Evolutionary conservation across 2,329 filamentous ascomycete species (phyloP), one percentile per base, ranked within the genome.

Genomic region (Aspergillus texensis): DNA sequence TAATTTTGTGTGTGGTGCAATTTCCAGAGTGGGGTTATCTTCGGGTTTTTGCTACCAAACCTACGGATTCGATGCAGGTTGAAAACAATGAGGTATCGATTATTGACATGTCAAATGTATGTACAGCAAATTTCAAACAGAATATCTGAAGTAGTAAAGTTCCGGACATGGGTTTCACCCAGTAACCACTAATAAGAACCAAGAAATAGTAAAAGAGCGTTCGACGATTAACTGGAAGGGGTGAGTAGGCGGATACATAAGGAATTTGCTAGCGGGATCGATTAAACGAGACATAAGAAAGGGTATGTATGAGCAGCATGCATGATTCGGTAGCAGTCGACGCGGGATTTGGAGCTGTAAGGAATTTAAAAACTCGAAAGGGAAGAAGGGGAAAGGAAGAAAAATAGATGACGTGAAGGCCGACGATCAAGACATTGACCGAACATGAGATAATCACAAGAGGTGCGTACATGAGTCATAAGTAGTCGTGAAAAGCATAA

Each of bases 401-500:
- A 56, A 63, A 32, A 58, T 5, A 57, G n/a, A 53, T 26, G 61
- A 64, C n/a, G 50, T 50, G 52, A 55, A 26, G 52, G 41, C 32
- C 52, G 52, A 55, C 32, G 21, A 46, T 60, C 59, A 30, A 56
- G 62, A 60, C 59, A 70, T 67, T 71, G 66, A 67, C 70, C 46
- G 62, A 65, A 55, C 68, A 70, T 75, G 61, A 65, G 64, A 62
- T 43, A 63, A 59, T 62, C 58, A 32, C 57, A 48, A 32, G 52
- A 28, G 41, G 62, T 63, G 64, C 66, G 56, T 57, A 69, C 66
- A 62, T 66, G 46, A 64, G 57, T 71, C 70, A 68, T 68, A 62
- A 70, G 53, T 63, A 65, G 67, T 67, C 70, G 58, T 64, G 63
- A 71, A 55, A 68, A 57, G 53, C 60, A 69, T 67, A 57, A 57